phyloP scores from a whole-genome alignment of 2,329 filamentous ascomycete genomes.

The Graphium sp. region DNA sequence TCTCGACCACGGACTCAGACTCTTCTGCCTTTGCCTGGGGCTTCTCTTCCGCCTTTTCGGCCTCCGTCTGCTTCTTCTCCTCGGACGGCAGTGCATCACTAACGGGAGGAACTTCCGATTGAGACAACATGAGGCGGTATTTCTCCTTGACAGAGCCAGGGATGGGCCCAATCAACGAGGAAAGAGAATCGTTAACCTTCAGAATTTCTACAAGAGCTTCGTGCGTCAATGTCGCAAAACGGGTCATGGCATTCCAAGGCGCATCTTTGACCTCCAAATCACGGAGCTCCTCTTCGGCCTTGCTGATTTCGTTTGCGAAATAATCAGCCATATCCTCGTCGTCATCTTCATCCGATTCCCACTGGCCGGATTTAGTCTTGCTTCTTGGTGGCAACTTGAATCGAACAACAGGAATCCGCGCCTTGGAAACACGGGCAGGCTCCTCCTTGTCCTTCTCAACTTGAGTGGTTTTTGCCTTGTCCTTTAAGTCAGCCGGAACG shows the following conservation, averaged over 20 bases:
- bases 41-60: neutral
- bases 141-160: neutral
- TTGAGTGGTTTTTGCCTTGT: too few species aligned
- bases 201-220: conserved; percentile 29
- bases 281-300: conserved; percentile 30
- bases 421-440: too few species aligned
- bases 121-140: neutral
- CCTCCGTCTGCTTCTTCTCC: neutral
- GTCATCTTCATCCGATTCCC: conserved; percentile 31
- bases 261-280: conserved; percentile 22
- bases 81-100: neutral
- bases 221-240: conserved; percentile 29
- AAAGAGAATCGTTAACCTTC: conserved; percentile 23
- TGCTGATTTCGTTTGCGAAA: conserved; percentile 33
- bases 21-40: too few species aligned
- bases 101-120: neutral
- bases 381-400: conserved; percentile 21
- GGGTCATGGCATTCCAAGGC: conserved; percentile 22
- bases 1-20: too few species aligned
- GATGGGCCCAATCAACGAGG: conserved; percentile 1
- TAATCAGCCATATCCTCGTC: conserved; percentile 42
- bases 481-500: too few species aligned
- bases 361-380: conserved; percentile 10
- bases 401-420: conserved; percentile 14
- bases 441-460: too few species aligned